These are phyloP conservation scores for Naganishia liquefaciens DNA, from an alignment of 1,284 basidiomycete genomes.

Conservation along the genomic window DNA sequence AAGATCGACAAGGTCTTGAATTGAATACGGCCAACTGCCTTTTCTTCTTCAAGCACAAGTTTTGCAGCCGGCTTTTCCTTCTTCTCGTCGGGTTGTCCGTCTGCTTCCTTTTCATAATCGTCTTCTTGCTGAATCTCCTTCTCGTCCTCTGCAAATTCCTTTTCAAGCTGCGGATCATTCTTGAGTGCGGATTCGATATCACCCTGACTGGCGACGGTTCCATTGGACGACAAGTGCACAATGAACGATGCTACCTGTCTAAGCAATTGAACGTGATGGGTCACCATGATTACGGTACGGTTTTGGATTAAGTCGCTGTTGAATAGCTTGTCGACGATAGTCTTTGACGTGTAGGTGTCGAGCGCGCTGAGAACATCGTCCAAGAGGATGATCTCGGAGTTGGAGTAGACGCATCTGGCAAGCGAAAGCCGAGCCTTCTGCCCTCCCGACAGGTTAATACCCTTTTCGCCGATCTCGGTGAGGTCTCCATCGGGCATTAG, in stretches of 20 bases:
- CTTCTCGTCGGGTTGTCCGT: conserved; percentile 57
- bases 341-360: conserved; percentile 67
- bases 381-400: conserved; percentile 63
- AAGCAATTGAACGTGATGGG: conserved; percentile 71
- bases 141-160: conserved; percentile 25
- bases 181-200: conserved; percentile 33
- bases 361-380: conserved; percentile 59
- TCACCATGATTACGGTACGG: conserved; percentile 71
- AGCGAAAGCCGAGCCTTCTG: conserved; percentile 73
- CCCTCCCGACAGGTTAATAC: conserved; percentile 44
- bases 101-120: conserved; percentile 53
- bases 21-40: conserved; percentile 32
- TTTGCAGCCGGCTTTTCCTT: conserved; percentile 39
- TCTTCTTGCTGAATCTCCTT: conserved; percentile 30
- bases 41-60: conserved; percentile 34
- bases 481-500: conserved; percentile 71
- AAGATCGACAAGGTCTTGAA: conserved; percentile 28
- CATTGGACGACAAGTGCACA: conserved; percentile 61
- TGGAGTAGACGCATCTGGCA: conserved; percentile 69
- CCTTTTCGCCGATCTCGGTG: conserved; percentile 62
- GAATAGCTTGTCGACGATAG: conserved; percentile 75
- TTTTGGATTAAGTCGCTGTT: conserved; percentile 66
- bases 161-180: conserved; percentile 25
- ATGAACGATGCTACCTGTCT: conserved; percentile 66
- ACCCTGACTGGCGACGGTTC: conserved; percentile 52